Evolutionary conservation across 768 basidiomycete species (phyloP).

Genomic region (Dendrothele bispora): DNA sequence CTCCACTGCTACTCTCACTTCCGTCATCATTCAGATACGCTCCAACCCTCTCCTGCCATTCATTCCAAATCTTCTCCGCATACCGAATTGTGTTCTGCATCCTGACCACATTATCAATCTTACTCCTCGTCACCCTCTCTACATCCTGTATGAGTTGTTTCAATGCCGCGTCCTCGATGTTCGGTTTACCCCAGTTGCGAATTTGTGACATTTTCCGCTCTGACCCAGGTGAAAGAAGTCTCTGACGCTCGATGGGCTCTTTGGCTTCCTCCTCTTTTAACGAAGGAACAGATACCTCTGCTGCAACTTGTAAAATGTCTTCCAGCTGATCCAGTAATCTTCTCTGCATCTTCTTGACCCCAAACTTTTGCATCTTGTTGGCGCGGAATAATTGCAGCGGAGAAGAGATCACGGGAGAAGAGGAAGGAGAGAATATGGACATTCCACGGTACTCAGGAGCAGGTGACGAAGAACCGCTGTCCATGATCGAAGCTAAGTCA

Average conservation of each 20-base stretch:
- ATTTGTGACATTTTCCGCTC: slow-evolving; percentile 85
- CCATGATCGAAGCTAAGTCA: slow-evolving; percentile 71
- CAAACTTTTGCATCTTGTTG: slow-evolving; percentile 75
- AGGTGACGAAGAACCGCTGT: slow-evolving; percentile 75
- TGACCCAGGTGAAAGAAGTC: slow-evolving; percentile 84
- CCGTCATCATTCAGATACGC: slow-evolving; percentile 59
- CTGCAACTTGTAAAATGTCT: slow-evolving; percentile 77
- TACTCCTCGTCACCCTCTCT: slow-evolving; percentile 87
- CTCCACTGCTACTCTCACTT: slow-evolving; percentile 46
- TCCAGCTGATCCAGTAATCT: slow-evolving; percentile 84
- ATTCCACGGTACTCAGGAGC: slow-evolving; percentile 85
- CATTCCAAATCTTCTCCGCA: slow-evolving; percentile 94
- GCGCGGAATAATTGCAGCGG: slow-evolving; percentile 78
- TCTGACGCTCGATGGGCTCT: slow-evolving; percentile 90
- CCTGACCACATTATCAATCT: slow-evolving; percentile 91
- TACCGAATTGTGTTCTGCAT: slow-evolving; percentile 98
- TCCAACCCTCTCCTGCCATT: slow-evolving; percentile 92
- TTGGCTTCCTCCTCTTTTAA: slow-evolving; percentile 90
- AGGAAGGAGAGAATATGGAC: slow-evolving; percentile 75
- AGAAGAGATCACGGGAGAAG: slow-evolving; percentile 69
- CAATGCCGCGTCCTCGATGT: slow-evolving; percentile 83
- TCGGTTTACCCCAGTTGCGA: slow-evolving; percentile 84
- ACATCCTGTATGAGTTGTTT: slow-evolving; percentile 82
- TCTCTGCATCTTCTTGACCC: slow-evolving; percentile 80
- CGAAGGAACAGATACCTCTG: slow-evolving; percentile 83